A percentile compares a stretch with the other conserved stretches of the same genome.
phyloP scores from a whole-genome alignment of 345 rosid genomes.

The Heritiera littoralis region DNA sequence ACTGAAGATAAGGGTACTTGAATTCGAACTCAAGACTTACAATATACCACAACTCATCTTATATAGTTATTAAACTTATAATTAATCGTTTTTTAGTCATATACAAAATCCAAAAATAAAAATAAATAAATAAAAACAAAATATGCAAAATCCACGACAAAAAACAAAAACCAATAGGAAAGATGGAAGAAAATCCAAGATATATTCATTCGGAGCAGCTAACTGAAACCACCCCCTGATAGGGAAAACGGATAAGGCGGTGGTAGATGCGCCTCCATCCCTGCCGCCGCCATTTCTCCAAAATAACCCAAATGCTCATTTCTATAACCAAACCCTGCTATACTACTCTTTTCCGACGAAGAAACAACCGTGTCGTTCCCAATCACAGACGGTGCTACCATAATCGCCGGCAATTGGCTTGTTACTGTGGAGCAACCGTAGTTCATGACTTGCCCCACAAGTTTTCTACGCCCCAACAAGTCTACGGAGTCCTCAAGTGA shows the following conservation, averaged over 20 bases:
- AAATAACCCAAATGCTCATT: slow-evolving; percentile 37
- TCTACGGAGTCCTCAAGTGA: slow-evolving; percentile 43
- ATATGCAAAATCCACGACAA: slow-evolving; percentile 9
- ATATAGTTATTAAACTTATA: background rate
- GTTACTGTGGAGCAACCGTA: slow-evolving; percentile 18
- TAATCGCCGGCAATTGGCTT: background rate
- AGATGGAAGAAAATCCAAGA: background rate
- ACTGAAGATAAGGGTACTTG: no score
- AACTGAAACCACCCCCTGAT: slow-evolving; percentile 56
- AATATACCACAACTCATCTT: no score
- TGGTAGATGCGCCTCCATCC: slow-evolving; percentile 35
- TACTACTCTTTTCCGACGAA: slow-evolving; percentile 27
- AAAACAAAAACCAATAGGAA: background rate
- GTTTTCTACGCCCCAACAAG: slow-evolving; percentile 26
- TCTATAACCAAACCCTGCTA: slow-evolving; percentile 28
- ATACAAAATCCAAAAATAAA: background rate
- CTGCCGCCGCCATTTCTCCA: slow-evolving; percentile 42
- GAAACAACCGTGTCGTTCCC: slow-evolving; percentile 21
- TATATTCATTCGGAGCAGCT: no score
- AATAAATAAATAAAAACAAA: background rate
- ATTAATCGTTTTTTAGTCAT: slow-evolving; percentile 1
- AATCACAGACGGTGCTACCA: slow-evolving; percentile 21
- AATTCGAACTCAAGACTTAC: no score
- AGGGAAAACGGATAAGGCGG: slow-evolving; percentile 70
- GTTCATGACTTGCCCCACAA: background rate